Percentiles rank a stretch among this genome's conserved stretches.
Conservation (phyloP, 441 rosid genomes). For the Croton setiger region DNA sequence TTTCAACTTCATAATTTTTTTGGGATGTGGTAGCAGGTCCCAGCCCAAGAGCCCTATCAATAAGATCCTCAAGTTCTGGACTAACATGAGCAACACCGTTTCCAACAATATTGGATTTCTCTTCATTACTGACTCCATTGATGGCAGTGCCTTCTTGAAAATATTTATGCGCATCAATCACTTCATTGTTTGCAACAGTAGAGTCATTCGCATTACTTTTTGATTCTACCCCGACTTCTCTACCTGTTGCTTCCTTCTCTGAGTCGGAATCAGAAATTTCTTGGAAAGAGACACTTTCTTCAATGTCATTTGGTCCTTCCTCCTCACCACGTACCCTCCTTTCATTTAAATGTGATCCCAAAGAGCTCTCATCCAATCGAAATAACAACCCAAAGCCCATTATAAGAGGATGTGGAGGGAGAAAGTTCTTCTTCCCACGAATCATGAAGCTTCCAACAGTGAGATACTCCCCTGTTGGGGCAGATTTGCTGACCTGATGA, state of each 20-base stretch:
- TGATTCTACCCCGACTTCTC: constrained; percentile 22
- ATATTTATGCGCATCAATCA: constrained; percentile 27
- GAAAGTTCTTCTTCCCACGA: constrained; percentile 95
- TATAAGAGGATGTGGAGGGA: constrained; percentile 96
- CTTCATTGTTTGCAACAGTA: constrained; percentile 25
- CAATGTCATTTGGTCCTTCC: constrained; percentile 63
- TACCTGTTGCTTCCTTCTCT: constrained; percentile 42
- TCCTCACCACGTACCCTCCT: constrained; percentile 97
- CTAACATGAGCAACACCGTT: constrained; percentile 43
- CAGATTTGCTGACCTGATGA: constrained; percentile 97
- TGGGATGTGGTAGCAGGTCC: constrained; percentile 56
- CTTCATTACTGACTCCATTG: constrained; percentile 26
- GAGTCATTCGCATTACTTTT: constrained; percentile 15
- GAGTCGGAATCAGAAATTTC: constrained; percentile 61
- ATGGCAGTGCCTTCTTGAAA: constrained; percentile 25
- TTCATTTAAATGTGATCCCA: constrained; percentile 97
- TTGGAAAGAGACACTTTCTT: constrained; percentile 40
- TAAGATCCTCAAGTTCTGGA: constrained; percentile 83
- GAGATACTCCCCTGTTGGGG: constrained; percentile 97
- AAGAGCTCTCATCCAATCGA: constrained; percentile 97
- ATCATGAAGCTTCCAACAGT: constrained; percentile 99
- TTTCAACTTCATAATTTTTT: constrained; percentile 41
- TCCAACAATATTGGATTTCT: constrained; percentile 32
- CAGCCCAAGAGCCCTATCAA: constrained; percentile 91
- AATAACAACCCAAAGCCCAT: constrained; percentile 97